Conservation (phyloP, 2,329 filamentous ascomycete species). For the Aspergillus fijiensis region DNA sequence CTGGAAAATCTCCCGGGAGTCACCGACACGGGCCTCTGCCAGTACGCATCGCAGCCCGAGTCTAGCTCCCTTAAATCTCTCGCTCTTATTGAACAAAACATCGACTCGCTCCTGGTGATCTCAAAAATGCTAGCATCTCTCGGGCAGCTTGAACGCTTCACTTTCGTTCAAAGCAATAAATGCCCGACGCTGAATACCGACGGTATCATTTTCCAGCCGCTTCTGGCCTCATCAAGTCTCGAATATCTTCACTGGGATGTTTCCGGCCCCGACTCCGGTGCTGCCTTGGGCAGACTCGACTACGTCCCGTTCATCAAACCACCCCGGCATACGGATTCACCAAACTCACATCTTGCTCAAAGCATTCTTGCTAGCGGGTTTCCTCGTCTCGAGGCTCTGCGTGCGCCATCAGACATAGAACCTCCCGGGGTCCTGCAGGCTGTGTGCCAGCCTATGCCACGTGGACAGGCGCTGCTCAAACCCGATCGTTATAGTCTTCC, state of each 20-base stretch:
- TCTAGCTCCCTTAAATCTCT: constrained; percentile 49
- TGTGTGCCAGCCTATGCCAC: constrained; percentile 42
- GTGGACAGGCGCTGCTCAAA: constrained; percentile 40
- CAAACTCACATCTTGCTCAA: constrained; percentile 46
- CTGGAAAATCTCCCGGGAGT: constrained; percentile 57
- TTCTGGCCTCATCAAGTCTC: constrained; percentile 51
- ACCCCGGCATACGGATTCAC: constrained; percentile 34
- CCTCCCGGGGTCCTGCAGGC: constrained; percentile 46
- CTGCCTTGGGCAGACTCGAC: constrained; percentile 40
- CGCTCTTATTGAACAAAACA: constrained; percentile 54
- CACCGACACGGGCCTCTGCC: constrained; percentile 55
- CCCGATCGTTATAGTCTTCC: constrained; percentile 44
- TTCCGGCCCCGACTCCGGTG: constrained; percentile 38
- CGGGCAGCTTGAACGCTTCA: constrained; percentile 49
- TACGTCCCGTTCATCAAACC: constrained; percentile 38
- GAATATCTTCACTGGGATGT: constrained; percentile 59
- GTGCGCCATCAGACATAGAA: constrained; percentile 46
- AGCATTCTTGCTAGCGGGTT: constrained; percentile 46
- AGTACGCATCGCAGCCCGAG: constrained; percentile 50
- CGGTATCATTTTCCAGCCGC: constrained; percentile 46
- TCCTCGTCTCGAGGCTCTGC: constrained; percentile 40
- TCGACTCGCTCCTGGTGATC: constrained; percentile 53
- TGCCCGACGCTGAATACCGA: constrained; percentile 48
- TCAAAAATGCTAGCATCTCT: constrained; percentile 53
- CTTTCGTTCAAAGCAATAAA: constrained; percentile 51